Conservation (phyloP, 208 protist species). For the Acanthamoeba triangularis region DNA sequence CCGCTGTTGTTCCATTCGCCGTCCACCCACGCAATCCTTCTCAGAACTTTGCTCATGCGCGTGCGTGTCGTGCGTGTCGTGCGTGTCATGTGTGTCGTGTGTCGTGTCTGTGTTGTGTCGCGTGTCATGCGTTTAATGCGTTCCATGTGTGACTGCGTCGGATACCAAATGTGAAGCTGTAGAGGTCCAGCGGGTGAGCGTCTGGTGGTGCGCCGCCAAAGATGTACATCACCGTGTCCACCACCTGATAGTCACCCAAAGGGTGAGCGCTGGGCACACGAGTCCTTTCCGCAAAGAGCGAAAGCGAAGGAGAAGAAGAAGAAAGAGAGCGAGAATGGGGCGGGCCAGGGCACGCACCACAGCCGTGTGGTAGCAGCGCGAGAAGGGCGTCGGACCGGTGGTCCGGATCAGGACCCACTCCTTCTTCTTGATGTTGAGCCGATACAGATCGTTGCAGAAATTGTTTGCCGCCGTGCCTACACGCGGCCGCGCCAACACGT, state of each 20-base stretch:
- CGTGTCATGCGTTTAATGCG: too few relatives aligned
- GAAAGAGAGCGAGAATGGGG: too few relatives aligned
- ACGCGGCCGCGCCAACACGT: too few relatives aligned
- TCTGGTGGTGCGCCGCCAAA: not conserved
- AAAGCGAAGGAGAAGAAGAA: not conserved
- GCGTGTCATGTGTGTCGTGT: not conserved
- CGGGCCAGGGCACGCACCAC: not conserved
- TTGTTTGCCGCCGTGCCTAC: not conserved
- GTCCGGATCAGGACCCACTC: not conserved
- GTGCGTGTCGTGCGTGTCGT: not conserved
- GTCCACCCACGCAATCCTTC: too few relatives aligned
- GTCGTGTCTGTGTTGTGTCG: too few relatives aligned
- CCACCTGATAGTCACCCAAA: not conserved
- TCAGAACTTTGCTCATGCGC: not conserved
- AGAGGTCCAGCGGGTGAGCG: not conserved
- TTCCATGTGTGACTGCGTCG: too few relatives aligned
- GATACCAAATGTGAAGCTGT: not conserved
- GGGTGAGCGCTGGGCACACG: not conserved
- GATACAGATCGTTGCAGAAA: not conserved
- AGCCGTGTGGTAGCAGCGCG: slow-evolving; percentile 25
- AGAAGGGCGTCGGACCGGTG: not conserved
- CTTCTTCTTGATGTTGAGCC: not conserved
- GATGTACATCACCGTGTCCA: not conserved
- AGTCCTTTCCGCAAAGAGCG: too few relatives aligned
- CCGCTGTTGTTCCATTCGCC: not conserved